phyloP scores from a whole-genome alignment of 768 basidiomycete genomes.

The Leccinum truebloodii region DNA sequence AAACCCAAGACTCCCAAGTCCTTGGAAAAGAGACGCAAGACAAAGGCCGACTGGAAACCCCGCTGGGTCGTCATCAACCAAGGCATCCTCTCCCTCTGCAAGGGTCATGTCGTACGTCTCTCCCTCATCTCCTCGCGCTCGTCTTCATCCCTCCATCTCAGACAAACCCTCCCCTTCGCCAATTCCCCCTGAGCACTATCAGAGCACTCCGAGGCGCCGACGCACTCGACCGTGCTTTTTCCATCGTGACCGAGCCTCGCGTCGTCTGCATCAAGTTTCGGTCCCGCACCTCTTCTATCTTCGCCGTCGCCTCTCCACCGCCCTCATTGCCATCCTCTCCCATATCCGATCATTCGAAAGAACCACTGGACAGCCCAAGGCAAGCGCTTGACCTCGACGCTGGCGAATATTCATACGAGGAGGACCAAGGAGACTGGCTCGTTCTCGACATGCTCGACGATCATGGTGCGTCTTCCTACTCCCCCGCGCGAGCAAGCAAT shows the following conservation, averaged over 20 bases:
- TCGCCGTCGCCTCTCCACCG: slow-evolving; percentile 15
- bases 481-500: not conserved
- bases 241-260: slow-evolving; percentile 23
- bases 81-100: slow-evolving; percentile 55
- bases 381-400: slow-evolving; percentile 7
- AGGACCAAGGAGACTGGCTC: slow-evolving; percentile 46
- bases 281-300: not conserved
- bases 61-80: slow-evolving; percentile 63
- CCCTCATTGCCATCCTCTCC: slow-evolving; percentile 30
- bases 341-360: slow-evolving; percentile 11
- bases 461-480: slow-evolving; percentile 32
- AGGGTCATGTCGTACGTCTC: slow-evolving; percentile 48
- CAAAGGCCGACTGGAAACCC: slow-evolving; percentile 60
- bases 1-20: slow-evolving; percentile 14
- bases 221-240: slow-evolving; percentile 37
- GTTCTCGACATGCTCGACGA: slow-evolving; percentile 54
- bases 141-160: slow-evolving; percentile 23
- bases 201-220: slow-evolving; percentile 46
- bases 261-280: slow-evolving; percentile 47
- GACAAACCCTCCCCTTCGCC: slow-evolving; percentile 42
- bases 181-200: slow-evolving; percentile 42
- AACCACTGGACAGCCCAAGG: slow-evolving; percentile 5
- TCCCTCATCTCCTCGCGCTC: slow-evolving; percentile 5
- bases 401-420: slow-evolving; percentile 5
- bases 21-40: slow-evolving; percentile 31